Evolutionary conservation across 1,139 yeast species (phyloP).

Genomic region (Nadsonia commutata): DNA sequence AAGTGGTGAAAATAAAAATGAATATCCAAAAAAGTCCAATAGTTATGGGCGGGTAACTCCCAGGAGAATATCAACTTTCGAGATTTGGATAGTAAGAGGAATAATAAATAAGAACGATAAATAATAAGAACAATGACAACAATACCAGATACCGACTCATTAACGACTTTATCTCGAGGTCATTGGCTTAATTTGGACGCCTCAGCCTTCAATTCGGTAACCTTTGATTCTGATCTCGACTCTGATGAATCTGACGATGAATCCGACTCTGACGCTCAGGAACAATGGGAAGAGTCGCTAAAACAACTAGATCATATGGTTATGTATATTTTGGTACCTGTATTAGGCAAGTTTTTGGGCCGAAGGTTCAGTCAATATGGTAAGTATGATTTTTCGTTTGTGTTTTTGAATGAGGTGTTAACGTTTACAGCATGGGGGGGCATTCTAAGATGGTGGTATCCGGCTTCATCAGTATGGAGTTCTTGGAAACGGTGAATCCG

Average conservation of each 20-base stretch:
- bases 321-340: slow-evolving; percentile 47
- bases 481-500: background rate
- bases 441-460: background rate
- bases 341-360: slow-evolving; percentile 59
- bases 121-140: background rate
- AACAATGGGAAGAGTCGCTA: slow-evolving; percentile 71
- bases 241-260: slow-evolving; percentile 7
- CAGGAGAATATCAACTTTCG: slow-evolving; percentile 1
- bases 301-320: slow-evolving; percentile 44
- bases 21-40: no score
- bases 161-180: background rate
- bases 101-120: background rate
- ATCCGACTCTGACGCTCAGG: slow-evolving; percentile 34
- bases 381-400: slow-evolving; percentile 9
- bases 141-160: slow-evolving; percentile 3
- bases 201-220: background rate
- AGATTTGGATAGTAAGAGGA: background rate
- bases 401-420: background rate
- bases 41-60: no score
- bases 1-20: no score
- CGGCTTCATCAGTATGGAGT: background rate
- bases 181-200: background rate
- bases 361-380: slow-evolving; percentile 38
- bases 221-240: slow-evolving; percentile 6
- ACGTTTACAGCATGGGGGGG: background rate